phyloP scores from a whole-genome alignment of 495 filamentous ascomycete species.

The Podospora comata region DNA sequence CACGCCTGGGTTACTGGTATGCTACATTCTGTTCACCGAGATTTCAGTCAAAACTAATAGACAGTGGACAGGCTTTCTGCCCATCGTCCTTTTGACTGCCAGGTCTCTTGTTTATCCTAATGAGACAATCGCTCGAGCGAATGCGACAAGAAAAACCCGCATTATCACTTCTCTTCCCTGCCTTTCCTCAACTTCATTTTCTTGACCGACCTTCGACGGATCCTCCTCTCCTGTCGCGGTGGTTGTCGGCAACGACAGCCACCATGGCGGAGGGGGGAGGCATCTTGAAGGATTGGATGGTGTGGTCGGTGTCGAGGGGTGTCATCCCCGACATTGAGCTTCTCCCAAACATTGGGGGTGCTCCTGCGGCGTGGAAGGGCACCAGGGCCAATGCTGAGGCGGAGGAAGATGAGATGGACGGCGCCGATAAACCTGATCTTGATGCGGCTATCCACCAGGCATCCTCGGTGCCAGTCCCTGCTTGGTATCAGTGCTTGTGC shows the following conservation, averaged over 20 bases:
- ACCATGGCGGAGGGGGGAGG: not conserved
- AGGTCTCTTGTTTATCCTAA: too few relatives aligned
- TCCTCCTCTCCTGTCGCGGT: not conserved
- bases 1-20: too few relatives aligned
- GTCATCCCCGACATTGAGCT: not conserved
- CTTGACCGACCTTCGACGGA: not conserved
- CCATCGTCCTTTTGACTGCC: too few relatives aligned
- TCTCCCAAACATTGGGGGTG: not conserved
- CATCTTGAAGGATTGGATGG: not conserved
- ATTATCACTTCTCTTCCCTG: too few relatives aligned
- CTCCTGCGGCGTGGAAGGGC: not conserved
- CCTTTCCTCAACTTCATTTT: not conserved
- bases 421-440: conserved; percentile 8
- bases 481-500: conserved; percentile 40
- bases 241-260: not conserved
- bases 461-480: conserved; percentile 37
- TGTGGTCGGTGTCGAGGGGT: not conserved
- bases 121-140: too few relatives aligned
- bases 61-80: too few relatives aligned
- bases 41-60: too few relatives aligned
- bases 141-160: too few relatives aligned
- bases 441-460: conserved; percentile 1
- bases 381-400: not conserved
- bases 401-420: too few relatives aligned
- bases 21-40: too few relatives aligned